phyloP scores from a whole-genome alignment of 768 basidiomycete genomes.

The Amanita thiersii region DNA sequence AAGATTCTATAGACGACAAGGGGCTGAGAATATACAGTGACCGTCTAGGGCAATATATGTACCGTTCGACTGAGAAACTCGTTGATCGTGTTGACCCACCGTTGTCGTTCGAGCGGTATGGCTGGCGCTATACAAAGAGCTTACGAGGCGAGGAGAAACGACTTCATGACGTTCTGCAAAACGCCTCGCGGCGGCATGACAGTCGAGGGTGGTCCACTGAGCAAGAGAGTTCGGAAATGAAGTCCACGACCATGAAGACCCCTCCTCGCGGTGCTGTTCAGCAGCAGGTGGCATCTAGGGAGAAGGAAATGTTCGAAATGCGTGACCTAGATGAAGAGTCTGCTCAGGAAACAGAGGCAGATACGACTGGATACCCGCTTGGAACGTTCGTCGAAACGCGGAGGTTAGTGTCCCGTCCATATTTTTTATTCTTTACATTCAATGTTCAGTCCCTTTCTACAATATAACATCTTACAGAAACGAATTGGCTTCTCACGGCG shows the following conservation, averaged over 20 bases:
- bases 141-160: slow-evolving; percentile 31
- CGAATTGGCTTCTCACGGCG: slow-evolving; percentile 19
- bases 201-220: not conserved
- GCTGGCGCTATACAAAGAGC: slow-evolving; percentile 26
- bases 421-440: slow-evolving; percentile 2
- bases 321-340: slow-evolving; percentile 6
- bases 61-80: too few relatives aligned
- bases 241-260: too few relatives aligned
- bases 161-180: slow-evolving; percentile 12
- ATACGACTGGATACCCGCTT: slow-evolving; percentile 19
- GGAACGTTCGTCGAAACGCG: slow-evolving; percentile 49
- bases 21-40: too few relatives aligned
- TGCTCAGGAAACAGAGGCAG: slow-evolving; percentile 13
- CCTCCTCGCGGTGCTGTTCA: too few relatives aligned
- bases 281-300: slow-evolving; percentile 10
- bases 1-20: too few relatives aligned
- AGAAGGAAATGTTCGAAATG: slow-evolving; percentile 12
- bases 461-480: slow-evolving; percentile 19
- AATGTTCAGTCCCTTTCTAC: slow-evolving; percentile 11
- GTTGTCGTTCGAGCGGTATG: not conserved
- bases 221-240: not conserved
- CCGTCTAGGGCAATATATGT: too few relatives aligned
- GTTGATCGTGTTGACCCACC: too few relatives aligned
- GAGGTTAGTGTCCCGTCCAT: too few relatives aligned
- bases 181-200: not conserved